Conservation (phyloP, 371 early-diverging fungal species). For the Apophysomyces elegans region DNA sequence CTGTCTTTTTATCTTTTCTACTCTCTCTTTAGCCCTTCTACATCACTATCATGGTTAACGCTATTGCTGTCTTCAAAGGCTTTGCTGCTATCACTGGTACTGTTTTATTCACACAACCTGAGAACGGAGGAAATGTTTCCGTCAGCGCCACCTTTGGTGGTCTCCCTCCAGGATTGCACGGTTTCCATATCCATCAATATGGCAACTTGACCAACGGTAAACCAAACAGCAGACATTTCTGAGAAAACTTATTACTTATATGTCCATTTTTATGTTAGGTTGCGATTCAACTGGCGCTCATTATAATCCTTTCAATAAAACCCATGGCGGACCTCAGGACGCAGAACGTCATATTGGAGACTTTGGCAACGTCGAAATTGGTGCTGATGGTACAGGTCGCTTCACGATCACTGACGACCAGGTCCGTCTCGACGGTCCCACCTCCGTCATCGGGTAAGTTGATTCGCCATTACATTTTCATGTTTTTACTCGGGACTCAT, state of each 20-base stretch:
- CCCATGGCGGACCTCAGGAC: conserved; percentile 75
- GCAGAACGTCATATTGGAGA: conserved; percentile 81
- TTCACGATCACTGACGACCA: conserved; percentile 55
- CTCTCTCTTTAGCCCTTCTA: neutral
- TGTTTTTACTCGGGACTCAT: neutral
- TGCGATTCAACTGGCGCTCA: conserved; percentile 76
- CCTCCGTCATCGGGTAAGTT: conserved; percentile 69
- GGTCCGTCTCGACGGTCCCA: conserved; percentile 69
- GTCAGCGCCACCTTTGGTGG: conserved; percentile 66
- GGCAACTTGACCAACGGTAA: conserved; percentile 73
- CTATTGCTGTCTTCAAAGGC: conserved; percentile 66
- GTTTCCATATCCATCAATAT: conserved; percentile 83
- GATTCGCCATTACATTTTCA: neutral
- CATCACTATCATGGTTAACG: conserved; percentile 51
- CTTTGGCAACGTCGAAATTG: conserved; percentile 77
- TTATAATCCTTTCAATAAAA: conserved; percentile 74
- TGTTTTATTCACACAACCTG: conserved; percentile 69
- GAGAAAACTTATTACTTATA: neutral
- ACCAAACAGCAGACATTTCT: neutral
- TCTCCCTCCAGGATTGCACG: conserved; percentile 77
- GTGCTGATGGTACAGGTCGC: conserved; percentile 55
- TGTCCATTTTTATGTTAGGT: conserved; percentile 24
- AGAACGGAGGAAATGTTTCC: conserved; percentile 49
- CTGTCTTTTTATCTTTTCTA: neutral
- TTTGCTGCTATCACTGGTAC: conserved; percentile 61